These are phyloP conservation scores for Alnus rubra DNA, from an alignment of 306 rosid genomes.

Conservation along the genomic window DNA sequence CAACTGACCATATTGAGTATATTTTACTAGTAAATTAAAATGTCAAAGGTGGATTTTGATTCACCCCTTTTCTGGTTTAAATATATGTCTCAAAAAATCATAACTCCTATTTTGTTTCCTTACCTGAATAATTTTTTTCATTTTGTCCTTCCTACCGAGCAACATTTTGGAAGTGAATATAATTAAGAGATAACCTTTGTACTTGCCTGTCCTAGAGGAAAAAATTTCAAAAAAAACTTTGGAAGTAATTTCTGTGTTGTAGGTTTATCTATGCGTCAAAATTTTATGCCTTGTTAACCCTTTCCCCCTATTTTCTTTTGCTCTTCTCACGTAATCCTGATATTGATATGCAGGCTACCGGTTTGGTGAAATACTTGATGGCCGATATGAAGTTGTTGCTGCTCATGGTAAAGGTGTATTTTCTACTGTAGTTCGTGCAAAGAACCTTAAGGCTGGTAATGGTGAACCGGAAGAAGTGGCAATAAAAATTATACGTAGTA, in stretches of 20 bases:
- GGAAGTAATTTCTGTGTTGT: background rate
- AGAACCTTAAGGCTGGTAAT: constrained; percentile 66
- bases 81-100: background rate
- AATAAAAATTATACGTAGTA: constrained; percentile 89
- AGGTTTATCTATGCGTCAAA: background rate
- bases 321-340: constrained; percentile 29
- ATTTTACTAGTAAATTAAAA: background rate
- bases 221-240: background rate
- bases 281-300: background rate
- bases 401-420: constrained; percentile 98
- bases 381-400: constrained; percentile 89
- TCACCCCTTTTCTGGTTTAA: background rate
- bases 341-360: constrained; percentile 64
- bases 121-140: background rate
- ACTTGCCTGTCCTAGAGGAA: too few species aligned
- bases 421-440: constrained; percentile 95
- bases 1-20: background rate
- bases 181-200: too few species aligned
- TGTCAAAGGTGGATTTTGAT: background rate
- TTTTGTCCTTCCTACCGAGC: background rate
- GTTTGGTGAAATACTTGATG: constrained; percentile 91
- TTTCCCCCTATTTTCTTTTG: background rate
- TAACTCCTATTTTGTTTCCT: background rate
- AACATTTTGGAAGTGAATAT: background rate
- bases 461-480: constrained; percentile 98